Percentiles rank a stretch among this genome's conserved stretches.
These are phyloP conservation scores for Arabidopsis lyrata DNA, from an alignment of 441 rosid species.

Conservation along the genomic window DNA sequence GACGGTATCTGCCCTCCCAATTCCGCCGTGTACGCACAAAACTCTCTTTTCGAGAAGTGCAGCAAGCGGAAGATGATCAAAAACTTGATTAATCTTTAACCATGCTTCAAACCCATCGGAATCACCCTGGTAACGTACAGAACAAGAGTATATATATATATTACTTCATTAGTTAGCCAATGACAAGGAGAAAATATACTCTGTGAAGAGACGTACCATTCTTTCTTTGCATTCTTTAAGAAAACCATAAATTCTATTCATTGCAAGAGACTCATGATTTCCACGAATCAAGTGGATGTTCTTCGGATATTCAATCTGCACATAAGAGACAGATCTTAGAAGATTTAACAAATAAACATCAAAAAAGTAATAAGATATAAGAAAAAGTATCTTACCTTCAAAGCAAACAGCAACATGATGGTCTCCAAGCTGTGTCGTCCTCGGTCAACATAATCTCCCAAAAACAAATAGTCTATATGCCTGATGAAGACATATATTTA, in stretches of 20 bases:
- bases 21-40: conserved; percentile 94
- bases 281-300: conserved; percentile 92
- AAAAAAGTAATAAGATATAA: background rate
- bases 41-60: conserved; percentile 88
- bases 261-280: conserved; percentile 85
- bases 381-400: conserved; percentile 64
- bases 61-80: conserved; percentile 86
- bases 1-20: conserved; percentile 78
- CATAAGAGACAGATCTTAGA: conserved; percentile 37
- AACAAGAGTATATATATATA: background rate
- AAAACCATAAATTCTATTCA: conserved; percentile 80
- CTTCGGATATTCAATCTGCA: conserved; percentile 86
- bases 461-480: conserved; percentile 88
- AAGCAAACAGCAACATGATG: conserved; percentile 88
- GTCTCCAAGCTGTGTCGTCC: conserved; percentile 95
- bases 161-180: conserved; percentile 2
- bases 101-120: conserved; percentile 82
- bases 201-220: conserved; percentile 56
- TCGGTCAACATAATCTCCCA: conserved; percentile 97
- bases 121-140: conserved; percentile 57
- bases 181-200: background rate
- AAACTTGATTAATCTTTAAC: conserved; percentile 80
- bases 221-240: conserved; percentile 85
- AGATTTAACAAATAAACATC: conserved; percentile 12
- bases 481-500: conserved; percentile 55